Percentiles rank a stretch among this genome's conserved stretches.
These are phyloP conservation scores for Citeromyces nyonsensis DNA, from an alignment of 805 yeast species.

Conservation along the genomic window DNA sequence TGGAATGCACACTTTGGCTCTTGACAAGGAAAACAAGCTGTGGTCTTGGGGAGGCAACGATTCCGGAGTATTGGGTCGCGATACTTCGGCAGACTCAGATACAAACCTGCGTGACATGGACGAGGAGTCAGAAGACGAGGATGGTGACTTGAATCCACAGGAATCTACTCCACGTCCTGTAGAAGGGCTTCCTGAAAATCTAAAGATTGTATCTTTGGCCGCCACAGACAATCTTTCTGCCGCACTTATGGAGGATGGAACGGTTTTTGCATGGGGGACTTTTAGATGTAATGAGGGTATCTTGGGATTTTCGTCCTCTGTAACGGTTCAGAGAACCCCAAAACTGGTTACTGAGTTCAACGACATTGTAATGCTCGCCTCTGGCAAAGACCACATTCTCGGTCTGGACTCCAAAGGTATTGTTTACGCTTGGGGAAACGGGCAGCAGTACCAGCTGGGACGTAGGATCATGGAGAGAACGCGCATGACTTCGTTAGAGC, in stretches of 20 bases:
- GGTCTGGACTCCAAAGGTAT: constrained; percentile 75
- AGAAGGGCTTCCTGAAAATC: constrained; percentile 41
- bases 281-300: constrained; percentile 89
- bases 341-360: constrained; percentile 40
- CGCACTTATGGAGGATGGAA: constrained; percentile 64
- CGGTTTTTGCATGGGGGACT: constrained; percentile 95
- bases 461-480: constrained; percentile 72
- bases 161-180: constrained; percentile 85
- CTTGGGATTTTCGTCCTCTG: constrained; percentile 62
- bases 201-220: constrained; percentile 60
- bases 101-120: constrained; percentile 60
- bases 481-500: constrained; percentile 56
- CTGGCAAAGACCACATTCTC: constrained; percentile 86
- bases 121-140: constrained; percentile 39
- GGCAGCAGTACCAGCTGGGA: constrained; percentile 87
- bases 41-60: constrained; percentile 99
- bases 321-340: constrained; percentile 54
- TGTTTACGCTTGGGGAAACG: constrained; percentile 96
- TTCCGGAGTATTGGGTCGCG: constrained; percentile 82
- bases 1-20: constrained; percentile 85
- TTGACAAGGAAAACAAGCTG: constrained; percentile 60
- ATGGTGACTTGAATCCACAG: constrained; percentile 73
- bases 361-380: constrained; percentile 68
- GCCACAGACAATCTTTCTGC: constrained; percentile 91
- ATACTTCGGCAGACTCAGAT: constrained; percentile 42